Conservation (phyloP, 768 basidiomycete genomes). For the Galerina marginata region DNA sequence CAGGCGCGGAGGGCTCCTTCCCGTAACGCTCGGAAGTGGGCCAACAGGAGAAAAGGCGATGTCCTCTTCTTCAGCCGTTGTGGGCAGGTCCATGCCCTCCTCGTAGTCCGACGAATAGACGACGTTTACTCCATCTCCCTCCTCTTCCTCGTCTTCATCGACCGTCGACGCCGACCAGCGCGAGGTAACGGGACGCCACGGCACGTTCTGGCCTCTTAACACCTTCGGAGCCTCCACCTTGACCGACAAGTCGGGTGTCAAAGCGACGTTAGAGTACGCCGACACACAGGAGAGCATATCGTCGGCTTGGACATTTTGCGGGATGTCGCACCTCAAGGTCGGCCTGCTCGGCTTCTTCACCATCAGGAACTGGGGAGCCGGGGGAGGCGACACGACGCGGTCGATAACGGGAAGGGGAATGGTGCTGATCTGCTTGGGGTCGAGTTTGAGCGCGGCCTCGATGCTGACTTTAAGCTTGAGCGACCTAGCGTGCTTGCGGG, state of each 20-base stretch:
- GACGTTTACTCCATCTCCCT: background rate
- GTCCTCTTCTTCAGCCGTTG: background rate
- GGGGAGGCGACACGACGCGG: conserved; percentile 8
- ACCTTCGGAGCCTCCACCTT: background rate
- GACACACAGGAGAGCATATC: conserved; percentile 19
- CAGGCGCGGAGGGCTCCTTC: conserved; percentile 12
- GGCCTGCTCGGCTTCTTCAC: conserved; percentile 17
- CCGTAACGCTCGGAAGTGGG: background rate
- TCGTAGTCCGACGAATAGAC: background rate
- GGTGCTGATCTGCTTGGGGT: conserved; percentile 43
- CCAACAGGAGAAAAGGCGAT: background rate
- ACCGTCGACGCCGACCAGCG: conserved; percentile 14
- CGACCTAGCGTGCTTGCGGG: conserved; percentile 48
- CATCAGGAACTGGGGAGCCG: background rate
- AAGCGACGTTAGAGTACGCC: conserved; percentile 12
- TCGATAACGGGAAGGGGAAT: conserved; percentile 30
- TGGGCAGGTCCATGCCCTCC: background rate
- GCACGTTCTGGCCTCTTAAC: conserved; percentile 8
- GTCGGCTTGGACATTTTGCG: conserved; percentile 13
- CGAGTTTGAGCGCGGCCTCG: conserved; percentile 43
- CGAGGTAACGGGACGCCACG: conserved; percentile 9
- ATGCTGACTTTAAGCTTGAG: conserved; percentile 54
- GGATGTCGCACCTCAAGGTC: conserved; percentile 31
- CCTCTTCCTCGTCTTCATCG: background rate
- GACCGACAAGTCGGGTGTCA: conserved; percentile 4